phyloP scores from a whole-genome alignment of 805 yeast genomes.

The Lachancea mirantina region DNA sequence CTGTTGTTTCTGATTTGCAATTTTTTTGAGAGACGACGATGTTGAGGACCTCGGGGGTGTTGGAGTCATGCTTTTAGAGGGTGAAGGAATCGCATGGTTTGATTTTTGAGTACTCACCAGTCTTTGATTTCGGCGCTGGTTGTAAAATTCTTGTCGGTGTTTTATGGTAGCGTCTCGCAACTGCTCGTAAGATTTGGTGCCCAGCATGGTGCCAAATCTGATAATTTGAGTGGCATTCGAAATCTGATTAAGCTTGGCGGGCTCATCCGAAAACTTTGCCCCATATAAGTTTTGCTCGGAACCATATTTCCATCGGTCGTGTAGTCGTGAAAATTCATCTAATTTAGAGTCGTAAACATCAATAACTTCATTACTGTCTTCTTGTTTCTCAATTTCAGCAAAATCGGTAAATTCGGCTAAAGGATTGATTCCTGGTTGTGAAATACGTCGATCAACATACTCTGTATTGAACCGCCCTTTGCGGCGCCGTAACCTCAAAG shows the following conservation, averaged over 20 bases:
- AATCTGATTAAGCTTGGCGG: slow-evolving; percentile 74
- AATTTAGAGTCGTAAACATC: slow-evolving; percentile 42
- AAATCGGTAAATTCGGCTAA: slow-evolving; percentile 38
- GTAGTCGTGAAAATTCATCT: slow-evolving; percentile 42
- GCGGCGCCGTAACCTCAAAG: slow-evolving; percentile 64
- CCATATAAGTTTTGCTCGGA: slow-evolving; percentile 41
- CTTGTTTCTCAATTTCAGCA: slow-evolving; percentile 28
- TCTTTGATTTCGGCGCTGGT: slow-evolving; percentile 32
- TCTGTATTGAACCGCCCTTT: slow-evolving; percentile 62
- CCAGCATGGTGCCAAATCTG: slow-evolving; percentile 84
- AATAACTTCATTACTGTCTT: slow-evolving; percentile 18
- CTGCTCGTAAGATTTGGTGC: slow-evolving; percentile 79
- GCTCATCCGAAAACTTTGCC: slow-evolving; percentile 63
- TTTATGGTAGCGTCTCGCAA: slow-evolving; percentile 61
- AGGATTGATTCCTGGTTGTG: slow-evolving; percentile 32
- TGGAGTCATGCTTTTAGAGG: slow-evolving; percentile 5
- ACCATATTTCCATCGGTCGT: slow-evolving; percentile 64
- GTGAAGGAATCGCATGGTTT: slow-evolving; percentile 22
- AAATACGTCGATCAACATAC: slow-evolving; percentile 69
- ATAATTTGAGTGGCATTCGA: slow-evolving; percentile 82
- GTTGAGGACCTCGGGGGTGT: slow-evolving; percentile 7
- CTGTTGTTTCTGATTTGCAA: slow-evolving; percentile 5
- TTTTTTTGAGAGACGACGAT: slow-evolving; percentile 7
- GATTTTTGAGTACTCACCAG: slow-evolving; percentile 6
- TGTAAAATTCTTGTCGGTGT: slow-evolving; percentile 53